These are phyloP conservation scores for Aschersonia sp. DNA, from an alignment of 2,329 filamentous ascomycete genomes.

Conservation along the genomic window DNA sequence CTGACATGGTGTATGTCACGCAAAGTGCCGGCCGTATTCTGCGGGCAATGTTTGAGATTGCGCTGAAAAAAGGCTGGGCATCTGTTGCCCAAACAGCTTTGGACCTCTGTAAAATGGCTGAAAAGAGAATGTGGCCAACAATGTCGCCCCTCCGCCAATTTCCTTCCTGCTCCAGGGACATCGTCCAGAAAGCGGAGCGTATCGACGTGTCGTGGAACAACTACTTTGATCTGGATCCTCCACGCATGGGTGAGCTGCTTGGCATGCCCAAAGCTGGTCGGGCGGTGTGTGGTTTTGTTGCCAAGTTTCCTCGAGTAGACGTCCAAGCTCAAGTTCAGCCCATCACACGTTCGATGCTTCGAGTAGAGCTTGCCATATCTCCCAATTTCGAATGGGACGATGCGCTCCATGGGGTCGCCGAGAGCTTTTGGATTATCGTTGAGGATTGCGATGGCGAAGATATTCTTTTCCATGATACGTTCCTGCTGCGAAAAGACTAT, in stretches of 20 bases:
- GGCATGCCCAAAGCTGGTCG: conserved; percentile 81
- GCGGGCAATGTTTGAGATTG: conserved; percentile 90
- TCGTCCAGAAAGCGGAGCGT: conserved; percentile 82
- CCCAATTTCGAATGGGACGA: conserved; percentile 97
- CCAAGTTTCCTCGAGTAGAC: conserved; percentile 87
- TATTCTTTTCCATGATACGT: conserved; percentile 87
- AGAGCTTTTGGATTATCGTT: conserved; percentile 94
- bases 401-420: conserved; percentile 68
- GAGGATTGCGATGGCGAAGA: conserved; percentile 97
- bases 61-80: conserved; percentile 93
- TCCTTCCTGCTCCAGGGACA: conserved; percentile 64
- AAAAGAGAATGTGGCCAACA: conserved; percentile 99
- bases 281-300: conserved; percentile 70
- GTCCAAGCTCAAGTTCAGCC: conserved; percentile 90
- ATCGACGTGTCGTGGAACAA: conserved; percentile 88
- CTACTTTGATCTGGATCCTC: conserved; percentile 93
- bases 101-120: conserved; percentile 96
- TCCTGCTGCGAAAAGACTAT: conserved; percentile 82
- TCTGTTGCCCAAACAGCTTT: conserved; percentile 84
- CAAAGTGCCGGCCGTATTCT: conserved; percentile 95
- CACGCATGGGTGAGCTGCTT: conserved; percentile 87
- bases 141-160: conserved; percentile 96
- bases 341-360: conserved; percentile 84
- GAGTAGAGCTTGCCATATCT: conserved; percentile 78
- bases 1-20: conserved; percentile 96